Percentiles rank a stretch among this genome's conserved stretches.
These are phyloP conservation scores for Nephromyces sp. DNA, from an alignment of 169 alveolate genomes.

Conservation along the genomic window DNA sequence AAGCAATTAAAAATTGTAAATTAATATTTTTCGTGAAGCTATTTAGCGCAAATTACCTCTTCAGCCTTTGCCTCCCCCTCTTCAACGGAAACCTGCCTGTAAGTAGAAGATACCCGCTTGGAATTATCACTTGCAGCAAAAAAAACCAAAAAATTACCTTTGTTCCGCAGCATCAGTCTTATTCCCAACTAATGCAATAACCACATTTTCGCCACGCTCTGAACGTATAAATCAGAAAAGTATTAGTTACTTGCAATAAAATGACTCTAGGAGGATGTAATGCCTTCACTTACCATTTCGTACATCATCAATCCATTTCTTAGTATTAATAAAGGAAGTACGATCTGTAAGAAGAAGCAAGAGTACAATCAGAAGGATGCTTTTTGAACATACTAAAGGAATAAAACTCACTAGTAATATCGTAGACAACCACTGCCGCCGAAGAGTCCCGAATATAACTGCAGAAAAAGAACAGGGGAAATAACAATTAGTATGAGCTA, in stretches of 20 bases:
- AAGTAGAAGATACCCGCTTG: neutral
- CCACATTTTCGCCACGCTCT: conserved; percentile 89
- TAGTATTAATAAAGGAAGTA: conserved; percentile 74
- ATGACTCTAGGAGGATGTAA: too few relatives aligned
- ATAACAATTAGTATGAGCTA: neutral
- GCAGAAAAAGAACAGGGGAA: neutral
- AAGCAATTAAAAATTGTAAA: too few relatives aligned
- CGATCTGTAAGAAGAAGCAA: conserved; percentile 34
- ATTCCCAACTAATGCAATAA: conserved; percentile 90
- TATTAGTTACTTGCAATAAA: neutral
- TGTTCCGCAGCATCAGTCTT: conserved; percentile 90
- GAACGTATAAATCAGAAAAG: conserved; percentile 5
- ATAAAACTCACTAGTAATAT: conserved; percentile 68
- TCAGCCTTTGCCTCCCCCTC: conserved; percentile 82
- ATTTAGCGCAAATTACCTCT: conserved; percentile 21
- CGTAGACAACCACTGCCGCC: conserved; percentile 91
- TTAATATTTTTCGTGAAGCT: neutral
- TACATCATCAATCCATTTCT: conserved; percentile 94
- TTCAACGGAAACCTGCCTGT: conserved; percentile 73
- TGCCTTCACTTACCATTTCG: conserved; percentile 53
- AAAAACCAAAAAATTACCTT: conserved; percentile 44
- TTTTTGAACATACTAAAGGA: neutral
- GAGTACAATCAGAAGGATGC: too few relatives aligned
- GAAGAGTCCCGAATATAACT: conserved; percentile 87
- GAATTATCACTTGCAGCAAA: neutral